Evolutionary conservation across 73 alveolate genomes (phyloP), one percentile per base, ranked within the genome.

Genomic region (Paramecium sonneborni): DNA sequence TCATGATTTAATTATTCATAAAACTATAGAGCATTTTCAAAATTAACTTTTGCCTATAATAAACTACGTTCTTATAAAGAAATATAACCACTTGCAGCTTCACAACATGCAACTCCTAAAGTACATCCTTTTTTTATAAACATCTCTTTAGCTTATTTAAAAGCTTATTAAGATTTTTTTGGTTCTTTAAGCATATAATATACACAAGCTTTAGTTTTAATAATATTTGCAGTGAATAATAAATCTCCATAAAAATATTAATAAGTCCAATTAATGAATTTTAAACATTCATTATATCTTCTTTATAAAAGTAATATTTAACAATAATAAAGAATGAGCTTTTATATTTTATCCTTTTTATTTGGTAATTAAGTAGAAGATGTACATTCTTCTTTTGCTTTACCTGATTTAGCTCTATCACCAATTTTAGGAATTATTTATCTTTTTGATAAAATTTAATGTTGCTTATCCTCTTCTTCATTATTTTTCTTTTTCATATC

Each of bases 81-180:
- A 6, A 79, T 79, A 26, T 79, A 79, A 12, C 90, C 90, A 11
- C 43, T 24, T 20, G 76, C 90, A 43, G 90, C 90, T 23, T 79
- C 90, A 79, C 90, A 79, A 39, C 76, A 38, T 6, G 90, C 90
- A 24, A 79, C 90, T 8, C 90, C 90, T 20, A 79, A 28, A 30
- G 69, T 23, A 23, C 90, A 79, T 2, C 90, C 90, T 15, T 41
- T 79, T 44, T 79, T 79, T 9, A 79, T 44, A 26, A 79, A 79
- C 41, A 43, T 30, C 18, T 79, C 90, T 46, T 79, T 79, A 11
- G 90, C 90, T 46, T 79, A 79, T 44, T 79, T 79, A 21, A 79
- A 79, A 14, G 90, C 90, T 79, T 38, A 28, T 79, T 79, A 30
- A 1, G 90, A 32, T 79, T 79, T 79, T 12, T 57, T 30, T 3